Percentiles rank a stretch among this genome's conserved stretches.
Evolutionary conservation across 768 basidiomycete genomes (phyloP).

Genomic region (Guyanaporus albipodus): DNA sequence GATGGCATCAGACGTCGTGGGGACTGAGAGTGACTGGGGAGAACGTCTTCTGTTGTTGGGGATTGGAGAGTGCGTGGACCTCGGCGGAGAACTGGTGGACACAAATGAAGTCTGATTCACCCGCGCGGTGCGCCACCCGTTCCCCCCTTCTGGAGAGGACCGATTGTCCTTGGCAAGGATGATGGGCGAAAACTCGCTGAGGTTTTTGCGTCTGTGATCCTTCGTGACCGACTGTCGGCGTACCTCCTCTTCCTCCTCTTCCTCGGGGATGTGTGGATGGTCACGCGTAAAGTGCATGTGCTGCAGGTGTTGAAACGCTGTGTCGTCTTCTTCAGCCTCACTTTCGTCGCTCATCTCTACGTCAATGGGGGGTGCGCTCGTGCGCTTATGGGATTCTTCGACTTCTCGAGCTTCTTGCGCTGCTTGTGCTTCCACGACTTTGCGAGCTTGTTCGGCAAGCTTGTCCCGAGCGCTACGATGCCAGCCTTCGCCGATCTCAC

Average conservation of each 20-base stretch:
- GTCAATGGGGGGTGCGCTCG: constrained; percentile 59
- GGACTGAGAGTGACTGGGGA: constrained; percentile 22
- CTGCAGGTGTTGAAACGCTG: constrained; percentile 33
- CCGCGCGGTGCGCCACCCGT: constrained; percentile 11
- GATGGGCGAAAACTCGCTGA: constrained; percentile 33
- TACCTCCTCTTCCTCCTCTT: constrained; percentile 57
- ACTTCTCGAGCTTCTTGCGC: constrained; percentile 48
- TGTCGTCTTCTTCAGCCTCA: constrained; percentile 58
- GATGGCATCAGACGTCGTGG: constrained; percentile 26
- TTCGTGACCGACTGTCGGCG: constrained; percentile 23
- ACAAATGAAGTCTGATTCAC: constrained; percentile 16
- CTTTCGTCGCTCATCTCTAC: constrained; percentile 80
- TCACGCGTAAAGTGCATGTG: constrained; percentile 39
- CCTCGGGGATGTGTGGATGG: constrained; percentile 66
- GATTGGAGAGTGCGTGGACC: constrained; percentile 20
- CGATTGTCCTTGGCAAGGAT: constrained; percentile 24
- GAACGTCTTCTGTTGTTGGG: constrained; percentile 15
- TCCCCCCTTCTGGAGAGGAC: constrained; percentile 9
- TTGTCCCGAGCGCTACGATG: constrained; percentile 61
- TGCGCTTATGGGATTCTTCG: constrained; percentile 42
- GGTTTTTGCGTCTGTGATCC: constrained; percentile 18
- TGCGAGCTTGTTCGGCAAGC: constrained; percentile 66
- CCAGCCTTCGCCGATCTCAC: constrained; percentile 56
- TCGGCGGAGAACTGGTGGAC: constrained; percentile 13
- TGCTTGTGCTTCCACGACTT: constrained; percentile 46